phyloP scores from a whole-genome alignment of 495 filamentous ascomycete species.

The Hyaloscypha finlandica region DNA sequence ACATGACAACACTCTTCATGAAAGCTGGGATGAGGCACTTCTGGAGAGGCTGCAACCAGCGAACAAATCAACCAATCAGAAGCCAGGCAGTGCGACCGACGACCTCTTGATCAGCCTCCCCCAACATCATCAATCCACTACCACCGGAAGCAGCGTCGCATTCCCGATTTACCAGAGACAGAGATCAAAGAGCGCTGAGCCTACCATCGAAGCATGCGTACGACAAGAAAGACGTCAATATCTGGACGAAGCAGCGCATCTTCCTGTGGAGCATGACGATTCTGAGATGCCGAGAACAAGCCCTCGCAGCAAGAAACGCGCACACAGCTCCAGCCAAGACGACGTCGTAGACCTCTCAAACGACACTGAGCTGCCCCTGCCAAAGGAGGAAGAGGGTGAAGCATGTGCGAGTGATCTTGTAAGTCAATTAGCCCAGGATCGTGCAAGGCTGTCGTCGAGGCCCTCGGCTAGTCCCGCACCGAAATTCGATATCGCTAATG shows the following conservation, averaged over 20 bases:
- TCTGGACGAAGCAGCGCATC: not conserved
- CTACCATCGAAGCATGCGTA: not conserved
- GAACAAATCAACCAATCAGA: constrained; percentile 5
- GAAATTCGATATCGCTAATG: constrained; percentile 16
- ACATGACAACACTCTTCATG: not conserved
- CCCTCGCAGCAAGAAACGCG: not conserved
- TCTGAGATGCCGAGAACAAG: not conserved
- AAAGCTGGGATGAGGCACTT: not conserved
- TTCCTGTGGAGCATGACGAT: constrained; percentile 3
- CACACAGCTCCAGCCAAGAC: not conserved
- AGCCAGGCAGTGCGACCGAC: not conserved
- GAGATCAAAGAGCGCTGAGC: not conserved
- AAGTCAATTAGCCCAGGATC: not conserved
- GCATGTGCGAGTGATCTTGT: not conserved
- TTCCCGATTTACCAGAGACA: not conserved
- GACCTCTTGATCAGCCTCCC: not conserved
- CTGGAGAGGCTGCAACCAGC: not conserved
- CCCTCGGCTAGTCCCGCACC: constrained; percentile 16
- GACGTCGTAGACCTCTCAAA: constrained; percentile 1
- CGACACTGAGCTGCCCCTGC: not conserved
- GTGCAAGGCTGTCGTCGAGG: not conserved
- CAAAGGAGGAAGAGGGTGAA: not conserved
- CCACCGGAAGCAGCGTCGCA: not conserved
- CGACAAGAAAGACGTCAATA: not conserved
- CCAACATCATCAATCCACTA: not conserved